Base-by-base conservation (phyloP, 306 rosid species). In the Fagus crenata region DNA sequence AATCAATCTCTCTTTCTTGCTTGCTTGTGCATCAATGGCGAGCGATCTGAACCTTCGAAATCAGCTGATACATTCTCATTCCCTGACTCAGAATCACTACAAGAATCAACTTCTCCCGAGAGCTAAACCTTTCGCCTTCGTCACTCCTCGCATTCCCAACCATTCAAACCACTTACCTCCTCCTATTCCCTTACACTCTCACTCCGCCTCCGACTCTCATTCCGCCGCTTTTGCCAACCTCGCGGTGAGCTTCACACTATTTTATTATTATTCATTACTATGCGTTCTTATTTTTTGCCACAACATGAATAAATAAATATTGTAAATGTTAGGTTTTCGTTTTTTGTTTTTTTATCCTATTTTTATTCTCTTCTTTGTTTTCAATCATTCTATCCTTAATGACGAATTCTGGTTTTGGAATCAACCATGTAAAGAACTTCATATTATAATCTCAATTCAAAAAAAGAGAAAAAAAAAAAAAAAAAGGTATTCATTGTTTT, bases 31-130 rank as follows among this genome's bases (percentile, higher is more conserved):
- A 78, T 46, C 46, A 77, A 78, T 55, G 65, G 70, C 63, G 81
- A 78, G 11, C 75, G 82, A 89, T 77, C 87, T 75, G 40, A 67
- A 51, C 78, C 73, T 54, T 39, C 80, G 40, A 0, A 85, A 60
- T 72, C 83, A 74, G 5, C 87, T 65, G 3, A 83, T 64, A 1
- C 80, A 42, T 22, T 71, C 85, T 22, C 88, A 75, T 40, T 77
- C 83, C 53, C 85, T 46, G 7, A 28, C 60, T 41, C 84, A 74
- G 40, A 68, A 54, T 3, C 67, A 63, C 56, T 53, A 61, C 14
- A 7, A 41, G 49, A 7, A 42, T 12, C 51, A 11, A 14, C 67
- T 65, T 58, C 28, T 55, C 72, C 32, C 39, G 15, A 5, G 71
- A 42, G n/a, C 71, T 37, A 81, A 40, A 12, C 60, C 55, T 55